Evolutionary conservation across 768 basidiomycete species (phyloP), one percentile per base, ranked within the genome.

Genomic region (Arthromyces matolae): DNA sequence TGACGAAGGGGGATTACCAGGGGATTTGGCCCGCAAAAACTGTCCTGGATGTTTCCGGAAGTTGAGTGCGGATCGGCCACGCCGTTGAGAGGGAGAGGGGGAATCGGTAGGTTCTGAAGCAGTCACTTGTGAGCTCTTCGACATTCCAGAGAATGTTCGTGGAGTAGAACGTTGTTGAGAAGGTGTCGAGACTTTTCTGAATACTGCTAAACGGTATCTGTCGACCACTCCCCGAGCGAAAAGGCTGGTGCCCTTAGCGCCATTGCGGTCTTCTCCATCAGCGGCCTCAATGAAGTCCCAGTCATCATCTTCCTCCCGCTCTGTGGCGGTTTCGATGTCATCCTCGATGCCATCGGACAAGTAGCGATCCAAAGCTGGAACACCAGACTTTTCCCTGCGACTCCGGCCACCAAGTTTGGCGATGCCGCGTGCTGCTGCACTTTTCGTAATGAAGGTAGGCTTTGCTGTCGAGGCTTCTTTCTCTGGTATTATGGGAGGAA

Each of bases 221-320:
- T 95, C 92, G 42, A 93, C 89, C 39, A 93, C 88, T 5, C 92
- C 92, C n/a, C 91, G 82, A 34, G 92, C 86, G 60, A 93, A 93
- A 31, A 93, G 75, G 60, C 85, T 93, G 16, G 81, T 79, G 6
- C 83, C 89, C 60, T 84, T 83, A 20, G 84, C 71, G 14, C 90
- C 89, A 52, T 93, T 92, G 51, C 83, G 76, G 48, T 91, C 90
- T 60, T 90, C 89, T n/a, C 81, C 83, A 53, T 86, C 85, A 5
- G 71, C 87, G 31, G 79, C 79, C 58, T 92, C 89, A 51, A 95
- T 77, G 53, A 93, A 80, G 76, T 93, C 92, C 92, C 93, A 95
- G 47, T 93, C 92, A 33, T 91, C 87, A 42, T 83, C 81, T 18
- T 78, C 76, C 18, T 75, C 71, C n/a, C 71, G 68, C 59, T 71